Base-by-base conservation (phyloP, 176 grass and related monocot genomes). In the Elaeis guineensis region DNA sequence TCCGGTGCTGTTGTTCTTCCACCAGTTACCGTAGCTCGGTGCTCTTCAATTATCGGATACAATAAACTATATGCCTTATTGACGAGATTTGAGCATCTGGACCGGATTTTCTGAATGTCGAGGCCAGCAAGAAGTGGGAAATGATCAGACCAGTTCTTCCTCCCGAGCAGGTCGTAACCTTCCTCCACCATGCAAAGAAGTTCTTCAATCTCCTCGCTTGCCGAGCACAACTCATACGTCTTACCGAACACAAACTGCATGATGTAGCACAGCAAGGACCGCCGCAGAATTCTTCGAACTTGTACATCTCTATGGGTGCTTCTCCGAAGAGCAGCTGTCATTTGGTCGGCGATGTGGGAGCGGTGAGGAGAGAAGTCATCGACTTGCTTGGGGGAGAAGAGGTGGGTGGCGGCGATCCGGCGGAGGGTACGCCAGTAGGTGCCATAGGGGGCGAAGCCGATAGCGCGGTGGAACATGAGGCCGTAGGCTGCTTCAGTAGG, bases 401-500 rank as follows among this genome's bases (percentile, higher is more conserved):
- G 80, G 74, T 94, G 84, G 0, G 65, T 78, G 0, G 80, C 64
- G 2, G 83, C 80, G 24, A 84, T 62, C 55, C 80, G 83, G 17
- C 86, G 83, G 61, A 89, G 80, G 55, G 53, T 70, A 25, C 77
- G 77, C 86, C 86, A 89, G 70, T 95, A 90, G 2, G 62, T 24
- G 16, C 91, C 86, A 63, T 90, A 82, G 62, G 89, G 79, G 16
- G 91, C 86, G 73, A 95, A 95, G 20, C 90, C 91, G 57, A 90
- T 90, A 58, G 91, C 67, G 53, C 83, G 86, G 64, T 95, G 79
- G 71, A 95, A 95, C 91, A 90, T 87, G 79, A 95, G 86, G 59
- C 86, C 79, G 78, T 90, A 95, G 25, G 86, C 86, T 0, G 86
- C 84, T 59, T 95, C 79, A 67, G 86, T 95, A 16, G 66, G 55